Evolutionary conservation across 768 basidiomycete genomes (phyloP).

Genomic region (Cubamyces sp.): DNA sequence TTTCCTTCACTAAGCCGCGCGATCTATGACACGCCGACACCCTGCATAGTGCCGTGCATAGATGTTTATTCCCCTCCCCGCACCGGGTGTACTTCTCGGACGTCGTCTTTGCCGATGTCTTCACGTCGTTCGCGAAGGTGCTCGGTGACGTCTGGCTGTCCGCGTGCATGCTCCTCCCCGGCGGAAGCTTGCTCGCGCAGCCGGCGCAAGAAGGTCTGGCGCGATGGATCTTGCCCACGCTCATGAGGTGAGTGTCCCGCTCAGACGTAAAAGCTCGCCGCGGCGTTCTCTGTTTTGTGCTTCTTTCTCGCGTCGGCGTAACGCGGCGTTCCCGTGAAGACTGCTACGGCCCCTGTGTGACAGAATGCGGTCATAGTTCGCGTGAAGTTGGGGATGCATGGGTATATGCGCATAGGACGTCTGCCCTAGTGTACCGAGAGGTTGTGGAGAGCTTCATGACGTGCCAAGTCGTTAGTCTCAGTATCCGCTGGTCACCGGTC

Average conservation of each 20-base stretch:
- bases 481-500: too few relatives aligned
- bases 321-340: not conserved
- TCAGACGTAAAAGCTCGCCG: not conserved
- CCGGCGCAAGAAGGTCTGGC: slow-evolving; percentile 65
- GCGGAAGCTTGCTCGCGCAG: slow-evolving; percentile 70
- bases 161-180: slow-evolving; percentile 81
- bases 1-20: not conserved
- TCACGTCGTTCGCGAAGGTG: slow-evolving; percentile 97
- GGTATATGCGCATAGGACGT: not conserved
- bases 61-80: slow-evolving; percentile 74
- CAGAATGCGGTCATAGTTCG: too few relatives aligned
- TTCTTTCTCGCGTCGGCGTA: not conserved
- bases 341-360: too few relatives aligned
- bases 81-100: slow-evolving; percentile 85
- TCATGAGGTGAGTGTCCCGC: slow-evolving; percentile 74
- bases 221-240: slow-evolving; percentile 76
- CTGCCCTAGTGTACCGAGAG: too few relatives aligned
- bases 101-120: slow-evolving; percentile 91
- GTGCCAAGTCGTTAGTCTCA: too few relatives aligned
- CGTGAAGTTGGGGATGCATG: not conserved
- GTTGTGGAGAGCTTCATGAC: too few relatives aligned
- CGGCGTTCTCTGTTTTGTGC: not conserved
- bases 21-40: slow-evolving; percentile 1
- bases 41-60: slow-evolving; percentile 60
- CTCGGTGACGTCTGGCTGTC: slow-evolving; percentile 94